Evolutionary conservation across 306 rosid species (phyloP).

Genomic region (Sesbania bispinosa): DNA sequence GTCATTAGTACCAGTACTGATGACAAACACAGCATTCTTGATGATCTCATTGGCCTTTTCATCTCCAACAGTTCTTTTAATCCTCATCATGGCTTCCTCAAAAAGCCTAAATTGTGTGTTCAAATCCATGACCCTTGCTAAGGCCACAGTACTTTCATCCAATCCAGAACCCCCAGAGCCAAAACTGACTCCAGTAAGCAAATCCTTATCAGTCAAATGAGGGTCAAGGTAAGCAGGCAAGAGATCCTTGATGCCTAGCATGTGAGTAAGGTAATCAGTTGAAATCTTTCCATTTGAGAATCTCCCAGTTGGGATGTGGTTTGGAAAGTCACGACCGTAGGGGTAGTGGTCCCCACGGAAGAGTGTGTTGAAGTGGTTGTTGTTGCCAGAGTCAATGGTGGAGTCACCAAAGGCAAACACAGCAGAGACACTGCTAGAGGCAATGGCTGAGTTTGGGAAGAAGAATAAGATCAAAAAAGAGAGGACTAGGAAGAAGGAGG

Average conservation of each 20-base stretch:
- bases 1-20: conserved; percentile 48
- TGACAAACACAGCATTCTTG: conserved; percentile 32
- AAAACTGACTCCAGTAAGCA: conserved; percentile 48
- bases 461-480: background rate
- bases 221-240: conserved; percentile 40
- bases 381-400: conserved; percentile 43
- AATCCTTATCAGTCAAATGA: background rate
- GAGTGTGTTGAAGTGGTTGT: conserved; percentile 12
- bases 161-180: conserved; percentile 41
- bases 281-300: conserved; percentile 40
- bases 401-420: conserved; percentile 54
- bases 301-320: conserved; percentile 30
- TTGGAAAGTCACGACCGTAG: conserved; percentile 38
- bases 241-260: conserved; percentile 40
- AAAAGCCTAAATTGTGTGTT: conserved; percentile 27
- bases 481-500: background rate
- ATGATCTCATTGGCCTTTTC: conserved; percentile 14
- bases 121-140: conserved; percentile 2
- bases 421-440: conserved; percentile 6
- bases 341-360: conserved; percentile 29
- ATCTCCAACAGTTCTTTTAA: conserved; percentile 24
- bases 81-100: conserved; percentile 30
- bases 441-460: background rate
- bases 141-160: conserved; percentile 2
- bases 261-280: conserved; percentile 34